Evolutionary conservation across 2,329 filamentous ascomycete species (phyloP).

Genomic region (Fusarium caatingaense): DNA sequence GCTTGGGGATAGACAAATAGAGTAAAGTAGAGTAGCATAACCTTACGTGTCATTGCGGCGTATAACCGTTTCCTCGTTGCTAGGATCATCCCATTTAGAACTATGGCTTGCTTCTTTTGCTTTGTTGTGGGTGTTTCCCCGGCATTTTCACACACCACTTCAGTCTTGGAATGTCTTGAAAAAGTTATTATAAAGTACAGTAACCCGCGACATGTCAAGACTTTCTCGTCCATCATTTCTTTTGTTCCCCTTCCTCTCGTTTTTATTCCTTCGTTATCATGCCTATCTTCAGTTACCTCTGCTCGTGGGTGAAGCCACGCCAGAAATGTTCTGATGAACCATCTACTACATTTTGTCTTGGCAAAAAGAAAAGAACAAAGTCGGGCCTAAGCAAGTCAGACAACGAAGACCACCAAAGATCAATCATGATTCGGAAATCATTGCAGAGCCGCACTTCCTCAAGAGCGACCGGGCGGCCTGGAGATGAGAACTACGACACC

Average conservation of each 20-base stretch:
- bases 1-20: background rate
- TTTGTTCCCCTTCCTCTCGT: constrained; percentile 4
- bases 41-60: constrained; percentile 41
- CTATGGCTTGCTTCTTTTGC: constrained; percentile 11
- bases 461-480: constrained; percentile 18
- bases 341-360: constrained; percentile 33
- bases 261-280: constrained; percentile 14
- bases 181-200: constrained; percentile 18
- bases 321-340: constrained; percentile 35
- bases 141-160: constrained; percentile 26
- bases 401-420: constrained; percentile 54
- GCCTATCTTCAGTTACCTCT: constrained; percentile 40
- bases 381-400: constrained; percentile 30
- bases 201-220: background rate
- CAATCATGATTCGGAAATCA: constrained; percentile 58
- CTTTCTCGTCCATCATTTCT: background rate
- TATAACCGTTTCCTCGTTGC: constrained; percentile 31
- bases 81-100: constrained; percentile 29
- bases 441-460: constrained; percentile 50
- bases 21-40: constrained; percentile 3
- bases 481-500: constrained; percentile 29
- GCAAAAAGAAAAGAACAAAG: constrained; percentile 39
- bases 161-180: constrained; percentile 2
- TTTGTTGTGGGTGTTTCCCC: constrained; percentile 22
- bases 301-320: constrained; percentile 41